Conservation (phyloP, 495 filamentous ascomycete genomes). For the Penicillium canariense region DNA sequence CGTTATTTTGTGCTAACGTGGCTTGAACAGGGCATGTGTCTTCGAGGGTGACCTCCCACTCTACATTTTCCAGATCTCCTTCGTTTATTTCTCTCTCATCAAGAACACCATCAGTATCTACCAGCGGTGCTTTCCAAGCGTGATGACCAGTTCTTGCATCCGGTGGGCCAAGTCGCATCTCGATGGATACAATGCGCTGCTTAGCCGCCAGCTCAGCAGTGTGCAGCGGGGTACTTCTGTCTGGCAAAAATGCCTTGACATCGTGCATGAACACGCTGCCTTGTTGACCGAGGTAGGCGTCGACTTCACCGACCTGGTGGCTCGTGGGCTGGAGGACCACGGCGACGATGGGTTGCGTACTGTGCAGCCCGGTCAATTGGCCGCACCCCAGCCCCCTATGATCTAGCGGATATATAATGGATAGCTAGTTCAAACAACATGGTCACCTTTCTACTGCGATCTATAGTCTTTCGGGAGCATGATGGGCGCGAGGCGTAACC, state of each 20-base stretch:
- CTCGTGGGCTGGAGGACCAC: slow-evolving; percentile 35
- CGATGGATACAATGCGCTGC: slow-evolving; percentile 80
- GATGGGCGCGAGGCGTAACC: too few relatives aligned
- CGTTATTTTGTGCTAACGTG: neutral
- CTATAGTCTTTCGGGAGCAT: neutral
- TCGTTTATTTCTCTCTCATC: slow-evolving; percentile 92
- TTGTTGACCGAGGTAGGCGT: slow-evolving; percentile 83
- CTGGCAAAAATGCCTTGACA: slow-evolving; percentile 80
- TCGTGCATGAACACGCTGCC: slow-evolving; percentile 73
- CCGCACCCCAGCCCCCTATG: slow-evolving; percentile 2
- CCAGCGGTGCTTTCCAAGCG: slow-evolving; percentile 80
- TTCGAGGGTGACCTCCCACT: slow-evolving; percentile 89
- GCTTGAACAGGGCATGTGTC: slow-evolving; percentile 67
- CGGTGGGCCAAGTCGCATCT: slow-evolving; percentile 95
- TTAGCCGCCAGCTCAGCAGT: slow-evolving; percentile 79
- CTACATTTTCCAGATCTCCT: slow-evolving; percentile 95
- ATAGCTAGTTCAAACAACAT: neutral
- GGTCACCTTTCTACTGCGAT: neutral
- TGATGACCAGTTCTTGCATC: slow-evolving; percentile 87
- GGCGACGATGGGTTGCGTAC: slow-evolving; percentile 22
- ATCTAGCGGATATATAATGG: neutral
- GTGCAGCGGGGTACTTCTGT: slow-evolving; percentile 64
- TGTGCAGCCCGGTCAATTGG: slow-evolving; percentile 26
- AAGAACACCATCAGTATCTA: slow-evolving; percentile 86
- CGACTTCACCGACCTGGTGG: slow-evolving; percentile 78